These are phyloP conservation scores for Plasmopara viticola DNA, from an alignment of 352 stramenopile genomes.

Conservation along the genomic window DNA sequence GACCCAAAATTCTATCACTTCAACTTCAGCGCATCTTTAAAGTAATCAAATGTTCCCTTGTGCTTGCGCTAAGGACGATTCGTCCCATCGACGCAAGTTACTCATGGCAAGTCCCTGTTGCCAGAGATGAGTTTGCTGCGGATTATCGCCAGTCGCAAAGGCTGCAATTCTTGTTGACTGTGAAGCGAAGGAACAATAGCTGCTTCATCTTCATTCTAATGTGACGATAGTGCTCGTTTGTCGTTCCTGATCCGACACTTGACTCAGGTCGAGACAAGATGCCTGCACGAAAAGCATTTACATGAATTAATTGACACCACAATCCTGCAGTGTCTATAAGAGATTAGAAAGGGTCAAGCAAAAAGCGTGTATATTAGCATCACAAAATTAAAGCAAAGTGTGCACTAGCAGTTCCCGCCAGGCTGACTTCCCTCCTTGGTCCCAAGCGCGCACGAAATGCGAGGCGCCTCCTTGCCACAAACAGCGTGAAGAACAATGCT, in stretches of 20 bases:
- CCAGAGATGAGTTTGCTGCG: conserved; percentile 36
- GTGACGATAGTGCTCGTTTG: too few relatives aligned
- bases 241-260: too few relatives aligned
- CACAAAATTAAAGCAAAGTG: background rate
- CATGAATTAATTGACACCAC: too few relatives aligned
- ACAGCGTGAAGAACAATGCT: conserved; percentile 64
- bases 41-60: too few relatives aligned
- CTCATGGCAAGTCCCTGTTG: conserved; percentile 37
- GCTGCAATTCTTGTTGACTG: conserved; percentile 44
- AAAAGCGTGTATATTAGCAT: background rate
- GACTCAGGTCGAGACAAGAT: too few relatives aligned
- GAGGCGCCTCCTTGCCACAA: conserved; percentile 36
- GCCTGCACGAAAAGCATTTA: too few relatives aligned
- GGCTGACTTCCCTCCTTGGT: background rate
- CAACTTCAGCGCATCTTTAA: too few relatives aligned
- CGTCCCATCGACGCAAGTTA: conserved; percentile 4
- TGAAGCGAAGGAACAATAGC: conserved; percentile 28
- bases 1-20: too few relatives aligned
- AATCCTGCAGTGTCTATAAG: too few relatives aligned
- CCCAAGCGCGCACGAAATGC: conserved; percentile 40
- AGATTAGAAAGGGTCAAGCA: too few relatives aligned
- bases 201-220: too few relatives aligned
- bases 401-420: background rate
- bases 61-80: too few relatives aligned
- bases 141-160: conserved; percentile 30